Evolutionary conservation across 2,329 filamentous ascomycete genomes (phyloP).

Genomic region (Huntiella savannae): DNA sequence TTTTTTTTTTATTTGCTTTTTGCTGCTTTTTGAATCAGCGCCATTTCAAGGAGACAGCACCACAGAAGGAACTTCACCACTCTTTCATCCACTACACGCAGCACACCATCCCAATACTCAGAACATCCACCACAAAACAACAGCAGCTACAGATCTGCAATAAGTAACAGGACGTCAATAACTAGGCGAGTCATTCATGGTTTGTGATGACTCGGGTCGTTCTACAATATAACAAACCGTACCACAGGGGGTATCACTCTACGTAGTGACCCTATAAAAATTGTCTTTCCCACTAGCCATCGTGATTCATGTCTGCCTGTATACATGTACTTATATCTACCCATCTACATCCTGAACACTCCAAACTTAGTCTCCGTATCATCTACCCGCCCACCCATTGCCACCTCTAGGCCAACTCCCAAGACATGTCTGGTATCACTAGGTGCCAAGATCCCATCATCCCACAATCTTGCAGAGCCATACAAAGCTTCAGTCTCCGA

Average conservation of each 20-base stretch:
- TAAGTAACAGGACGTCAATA: no score
- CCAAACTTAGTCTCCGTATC: constrained; percentile 52
- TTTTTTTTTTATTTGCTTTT: no score
- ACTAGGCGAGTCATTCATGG: no score
- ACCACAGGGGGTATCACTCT: not conserved
- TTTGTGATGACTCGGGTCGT: no score
- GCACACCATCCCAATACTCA: no score
- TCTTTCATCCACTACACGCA: no score
- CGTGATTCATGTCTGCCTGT: not conserved
- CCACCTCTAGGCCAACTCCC: constrained; percentile 52
- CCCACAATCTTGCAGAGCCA: constrained; percentile 76
- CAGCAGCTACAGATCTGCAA: no score
- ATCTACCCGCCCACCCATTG: constrained; percentile 45
- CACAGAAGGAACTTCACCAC: no score
- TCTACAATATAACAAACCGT: no score
- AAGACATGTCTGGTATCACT: constrained; percentile 56
- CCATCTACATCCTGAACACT: constrained; percentile 58
- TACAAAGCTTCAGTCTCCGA: constrained; percentile 76
- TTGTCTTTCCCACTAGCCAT: not conserved
- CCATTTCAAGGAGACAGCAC: no score
- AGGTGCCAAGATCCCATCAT: constrained; percentile 64
- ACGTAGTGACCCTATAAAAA: not conserved
- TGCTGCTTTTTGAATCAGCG: no score
- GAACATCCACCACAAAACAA: no score
- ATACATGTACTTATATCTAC: not conserved